Conservation (phyloP, 306 rosid genomes). For the Lathyrus sativus region DNA sequence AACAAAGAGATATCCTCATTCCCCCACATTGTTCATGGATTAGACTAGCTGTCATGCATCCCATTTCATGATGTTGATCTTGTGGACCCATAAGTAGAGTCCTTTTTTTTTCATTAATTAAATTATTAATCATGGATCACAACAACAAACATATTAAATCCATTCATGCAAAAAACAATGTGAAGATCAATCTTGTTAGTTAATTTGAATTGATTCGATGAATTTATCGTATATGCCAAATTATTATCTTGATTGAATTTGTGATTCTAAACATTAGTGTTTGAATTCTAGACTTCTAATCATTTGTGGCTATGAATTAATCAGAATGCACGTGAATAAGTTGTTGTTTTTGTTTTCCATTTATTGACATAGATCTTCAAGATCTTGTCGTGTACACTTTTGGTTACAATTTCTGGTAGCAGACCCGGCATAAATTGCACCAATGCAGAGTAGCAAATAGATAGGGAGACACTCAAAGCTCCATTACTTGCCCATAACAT, state of each 20-base stretch:
- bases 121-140: conserved; percentile 25
- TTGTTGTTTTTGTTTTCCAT: conserved; percentile 23
- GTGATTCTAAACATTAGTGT: conserved; percentile 34
- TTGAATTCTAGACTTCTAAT: conserved; percentile 40
- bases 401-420: conserved; percentile 63
- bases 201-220: conserved; percentile 17
- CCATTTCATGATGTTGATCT: conserved; percentile 64
- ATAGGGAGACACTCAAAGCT: conserved; percentile 58
- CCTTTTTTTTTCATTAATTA: neutral
- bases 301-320: conserved; percentile 6
- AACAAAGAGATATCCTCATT: conserved; percentile 49
- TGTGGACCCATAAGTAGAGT: conserved; percentile 46
- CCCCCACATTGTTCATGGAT: conserved; percentile 40
- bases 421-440: conserved; percentile 57
- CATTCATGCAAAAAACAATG: conserved; percentile 21
- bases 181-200: conserved; percentile 30
- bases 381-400: conserved; percentile 61
- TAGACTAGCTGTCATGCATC: conserved; percentile 47
- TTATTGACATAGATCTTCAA: conserved; percentile 42
- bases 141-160: conserved; percentile 22
- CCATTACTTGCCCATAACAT: conserved; percentile 80
- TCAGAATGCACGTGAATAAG: conserved; percentile 15
- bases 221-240: neutral
- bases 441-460: conserved; percentile 50
- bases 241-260: conserved; percentile 38